These are phyloP conservation scores for Mariannaea sp. DNA, from an alignment of 2,329 filamentous ascomycete species.

Conservation along the genomic window DNA sequence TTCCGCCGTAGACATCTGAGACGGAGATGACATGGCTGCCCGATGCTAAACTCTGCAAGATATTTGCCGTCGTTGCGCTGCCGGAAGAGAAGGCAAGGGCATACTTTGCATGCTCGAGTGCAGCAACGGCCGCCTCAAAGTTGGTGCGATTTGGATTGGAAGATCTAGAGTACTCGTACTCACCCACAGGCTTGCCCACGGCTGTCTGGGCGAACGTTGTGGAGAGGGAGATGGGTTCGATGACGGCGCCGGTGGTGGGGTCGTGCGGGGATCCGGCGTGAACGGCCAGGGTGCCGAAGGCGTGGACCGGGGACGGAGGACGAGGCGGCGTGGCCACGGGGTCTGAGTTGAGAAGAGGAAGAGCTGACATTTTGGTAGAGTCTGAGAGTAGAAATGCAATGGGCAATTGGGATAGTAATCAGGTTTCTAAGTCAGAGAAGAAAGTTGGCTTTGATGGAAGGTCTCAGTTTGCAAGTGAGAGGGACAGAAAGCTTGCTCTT, in stretches of 20 bases:
- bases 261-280: conserved; percentile 93
- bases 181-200: conserved; percentile 84
- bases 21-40: conserved; percentile 96
- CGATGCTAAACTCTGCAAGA: conserved; percentile 88
- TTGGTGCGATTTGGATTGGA: conserved; percentile 95
- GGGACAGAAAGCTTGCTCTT: conserved; percentile 18
- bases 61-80: conserved; percentile 88
- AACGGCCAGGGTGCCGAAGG: conserved; percentile 92
- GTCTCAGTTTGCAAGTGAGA: conserved; percentile 13
- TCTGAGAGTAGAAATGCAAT: background rate
- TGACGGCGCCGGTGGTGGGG: conserved; percentile 90
- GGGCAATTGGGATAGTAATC: background rate
- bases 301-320: conserved; percentile 71
- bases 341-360: conserved; percentile 44
- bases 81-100: conserved; percentile 94
- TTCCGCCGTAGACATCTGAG: conserved; percentile 96
- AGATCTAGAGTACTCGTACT: conserved; percentile 91
- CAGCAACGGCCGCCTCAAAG: conserved; percentile 89
- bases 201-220: conserved; percentile 94
- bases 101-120: conserved; percentile 89
- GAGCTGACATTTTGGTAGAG: conserved; percentile 27
- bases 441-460: conserved; percentile 24
- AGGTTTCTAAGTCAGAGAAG: background rate
- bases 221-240: conserved; percentile 92
- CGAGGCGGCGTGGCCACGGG: conserved; percentile 75